Percentiles rank a stretch among this genome's conserved stretches.
Conservation (phyloP, 2,329 filamentous ascomycete genomes). For the Tolypocladium pustulatum region DNA sequence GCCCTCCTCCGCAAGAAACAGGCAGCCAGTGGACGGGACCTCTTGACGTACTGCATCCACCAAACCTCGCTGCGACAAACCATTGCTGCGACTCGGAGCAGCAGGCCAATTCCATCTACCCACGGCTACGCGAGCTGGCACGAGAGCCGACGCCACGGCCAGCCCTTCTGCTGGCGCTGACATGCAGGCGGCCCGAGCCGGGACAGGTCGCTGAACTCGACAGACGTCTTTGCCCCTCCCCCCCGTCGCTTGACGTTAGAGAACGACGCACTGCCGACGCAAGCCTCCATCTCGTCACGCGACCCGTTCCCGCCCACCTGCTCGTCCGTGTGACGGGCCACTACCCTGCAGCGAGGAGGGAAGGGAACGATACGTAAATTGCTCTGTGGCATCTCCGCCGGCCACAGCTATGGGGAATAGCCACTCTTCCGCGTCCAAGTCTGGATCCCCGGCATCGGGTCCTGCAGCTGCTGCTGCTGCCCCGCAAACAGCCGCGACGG, state of each 20-base stretch:
- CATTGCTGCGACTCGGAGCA: background rate
- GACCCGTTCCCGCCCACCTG: background rate
- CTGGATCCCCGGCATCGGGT: conserved; percentile 19
- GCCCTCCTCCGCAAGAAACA: background rate
- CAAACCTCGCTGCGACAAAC: background rate
- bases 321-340: background rate
- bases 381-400: background rate
- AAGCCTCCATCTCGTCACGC: background rate
- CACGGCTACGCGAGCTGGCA: background rate
- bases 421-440: conserved; percentile 26
- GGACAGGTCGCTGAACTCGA: background rate
- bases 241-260: background rate
- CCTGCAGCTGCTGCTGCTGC: conserved; percentile 4
- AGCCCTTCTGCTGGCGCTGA: background rate
- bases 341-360: background rate
- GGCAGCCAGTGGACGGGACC: background rate
- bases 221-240: background rate
- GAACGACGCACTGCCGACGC: background rate
- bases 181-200: background rate
- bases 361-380: background rate
- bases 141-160: background rate
- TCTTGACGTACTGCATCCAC: background rate
- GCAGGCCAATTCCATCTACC: background rate
- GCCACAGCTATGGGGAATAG: conserved; percentile 25
- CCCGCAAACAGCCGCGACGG: conserved; percentile 12